phyloP scores from a whole-genome alignment of 176 grass and related monocot genomes.

The maize (Zea mays) region Zm-B73-REFERENCE-NAM-5.0 NC_050105.1:136168001-136168500 shows the following conservation, averaged over 20 bases:
- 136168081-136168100: slow-evolving; percentile 84
- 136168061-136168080: slow-evolving; percentile 61
- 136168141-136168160: slow-evolving; percentile 68
- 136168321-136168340: slow-evolving; percentile 65
- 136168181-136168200: slow-evolving; percentile 57
- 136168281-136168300: slow-evolving; percentile 75
- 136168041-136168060: slow-evolving; percentile 94
- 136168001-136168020: slow-evolving; percentile 31
- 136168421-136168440: slow-evolving; percentile 63
- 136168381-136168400: slow-evolving; percentile 73
- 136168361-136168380: slow-evolving; percentile 72
- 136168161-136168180: slow-evolving; percentile 67
- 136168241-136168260: slow-evolving; percentile 76
- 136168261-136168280: slow-evolving; percentile 61
- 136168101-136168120: slow-evolving; percentile 74
- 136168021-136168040: slow-evolving; percentile 57
- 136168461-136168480: slow-evolving; percentile 74
- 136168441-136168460: slow-evolving; percentile 82
- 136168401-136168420: slow-evolving; percentile 35
- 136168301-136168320: slow-evolving; percentile 72
- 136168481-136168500: slow-evolving; percentile 52
- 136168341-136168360: slow-evolving; percentile 74
- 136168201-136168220: background rate
- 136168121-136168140: slow-evolving; percentile 67
- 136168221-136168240: slow-evolving; percentile 71